These are phyloP conservation scores for Debaryomycetaceae sp. DNA, from an alignment of 1,139 yeast species.

Conservation along the genomic window DNA sequence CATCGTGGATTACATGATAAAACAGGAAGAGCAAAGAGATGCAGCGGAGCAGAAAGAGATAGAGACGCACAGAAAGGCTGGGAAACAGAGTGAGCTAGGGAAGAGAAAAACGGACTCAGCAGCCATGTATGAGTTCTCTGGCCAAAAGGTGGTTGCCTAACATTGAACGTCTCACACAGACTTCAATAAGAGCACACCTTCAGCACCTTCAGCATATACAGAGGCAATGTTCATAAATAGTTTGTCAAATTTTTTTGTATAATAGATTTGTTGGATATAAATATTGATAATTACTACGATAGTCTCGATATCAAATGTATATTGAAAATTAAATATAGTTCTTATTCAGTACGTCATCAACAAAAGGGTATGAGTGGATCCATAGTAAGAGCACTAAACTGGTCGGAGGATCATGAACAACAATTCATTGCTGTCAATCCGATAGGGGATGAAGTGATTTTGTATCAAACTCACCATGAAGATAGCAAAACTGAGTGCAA, in stretches of 20 bases:
- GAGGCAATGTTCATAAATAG: too few relatives aligned
- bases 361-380: constrained; percentile 43
- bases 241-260: background rate
- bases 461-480: constrained; percentile 53
- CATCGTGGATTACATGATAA: constrained; percentile 41
- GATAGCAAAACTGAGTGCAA: constrained; percentile 32
- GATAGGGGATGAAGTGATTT: constrained; percentile 61
- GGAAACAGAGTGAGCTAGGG: constrained; percentile 10
- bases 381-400: constrained; percentile 53
- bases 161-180: background rate
- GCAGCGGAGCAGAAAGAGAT: constrained; percentile 10
- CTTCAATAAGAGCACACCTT: too few relatives aligned
- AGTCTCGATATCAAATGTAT: background rate
- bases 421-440: constrained; percentile 64
- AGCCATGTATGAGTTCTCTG: background rate
- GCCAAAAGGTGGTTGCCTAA: background rate
- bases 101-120: constrained; percentile 1
- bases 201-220: too few relatives aligned
- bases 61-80: constrained; percentile 9
- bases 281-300: background rate
- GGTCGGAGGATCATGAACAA: constrained; percentile 57
- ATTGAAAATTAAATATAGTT: background rate
- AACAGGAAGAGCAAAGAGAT: constrained; percentile 28
- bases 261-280: background rate
- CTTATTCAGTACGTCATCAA: background rate